Conservation (phyloP, 345 rosid genomes). For the Hibiscus trionum region DNA sequence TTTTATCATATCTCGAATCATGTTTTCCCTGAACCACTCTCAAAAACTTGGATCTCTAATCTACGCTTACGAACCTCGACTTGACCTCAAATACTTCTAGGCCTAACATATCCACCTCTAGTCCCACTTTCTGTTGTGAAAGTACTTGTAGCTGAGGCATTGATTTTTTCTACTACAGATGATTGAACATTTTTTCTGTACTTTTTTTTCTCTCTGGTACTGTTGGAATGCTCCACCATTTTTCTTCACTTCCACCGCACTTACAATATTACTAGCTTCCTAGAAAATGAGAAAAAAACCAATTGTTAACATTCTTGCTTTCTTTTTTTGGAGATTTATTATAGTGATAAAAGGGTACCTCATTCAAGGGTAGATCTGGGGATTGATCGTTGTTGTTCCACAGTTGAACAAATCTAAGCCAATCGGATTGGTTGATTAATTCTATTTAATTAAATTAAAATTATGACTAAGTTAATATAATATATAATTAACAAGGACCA, state of each 20-base stretch:
- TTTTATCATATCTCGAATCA: too few species aligned
- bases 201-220: conserved; percentile 40
- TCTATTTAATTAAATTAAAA: too few species aligned
- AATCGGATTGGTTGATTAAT: conserved; percentile 41
- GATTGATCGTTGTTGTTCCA: conserved; percentile 55
- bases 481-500: too few species aligned
- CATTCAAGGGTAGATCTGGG: conserved; percentile 45
- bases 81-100: too few species aligned
- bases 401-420: conserved; percentile 96
- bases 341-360: conserved; percentile 23
- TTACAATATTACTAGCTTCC: conserved; percentile 43
- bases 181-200: conserved; percentile 20
- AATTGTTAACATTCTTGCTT: background rate
- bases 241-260: conserved; percentile 53
- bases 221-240: conserved; percentile 77
- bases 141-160: conserved; percentile 35
- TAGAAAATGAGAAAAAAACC: background rate
- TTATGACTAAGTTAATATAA: too few species aligned
- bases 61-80: too few species aligned
- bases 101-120: background rate
- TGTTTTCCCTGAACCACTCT: too few species aligned
- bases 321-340: background rate
- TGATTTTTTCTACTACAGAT: conserved; percentile 20
- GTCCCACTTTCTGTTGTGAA: conserved; percentile 27
- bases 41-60: too few species aligned